A percentile compares a stretch with the other conserved stretches of the same genome.
These are phyloP conservation scores for Paramecium sonneborni DNA, from an alignment of 73 alveolate species.

Conservation along the genomic window DNA sequence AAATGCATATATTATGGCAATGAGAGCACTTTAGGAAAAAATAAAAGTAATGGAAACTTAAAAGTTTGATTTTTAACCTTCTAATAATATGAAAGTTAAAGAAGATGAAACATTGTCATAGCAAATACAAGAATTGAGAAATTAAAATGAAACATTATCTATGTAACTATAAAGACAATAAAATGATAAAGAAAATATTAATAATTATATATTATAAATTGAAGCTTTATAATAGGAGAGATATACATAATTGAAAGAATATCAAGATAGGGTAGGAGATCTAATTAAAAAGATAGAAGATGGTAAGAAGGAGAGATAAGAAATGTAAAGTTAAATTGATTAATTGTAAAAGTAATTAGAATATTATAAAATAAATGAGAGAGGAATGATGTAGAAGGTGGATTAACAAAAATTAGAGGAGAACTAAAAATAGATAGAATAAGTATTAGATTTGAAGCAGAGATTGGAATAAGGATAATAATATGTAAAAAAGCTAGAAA, in stretches of 20 bases:
- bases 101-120: background rate
- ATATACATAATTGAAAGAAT: background rate
- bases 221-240: background rate
- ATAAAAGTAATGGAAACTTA: background rate
- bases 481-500: background rate
- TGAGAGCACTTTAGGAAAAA: constrained; percentile 29
- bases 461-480: background rate
- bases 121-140: background rate
- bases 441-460: background rate
- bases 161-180: background rate
- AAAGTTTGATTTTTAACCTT: background rate
- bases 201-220: background rate
- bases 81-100: background rate
- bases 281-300: background rate
- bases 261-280: background rate
- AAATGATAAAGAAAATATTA: constrained; percentile 18
- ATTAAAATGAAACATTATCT: background rate
- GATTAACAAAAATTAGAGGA: background rate
- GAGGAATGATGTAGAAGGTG: background rate
- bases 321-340: background rate
- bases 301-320: background rate
- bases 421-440: background rate
- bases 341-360: background rate
- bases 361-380: background rate
- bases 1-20: constrained; percentile 9